Percentiles rank a stretch among this genome's conserved stretches.
These are phyloP conservation scores for Gremmenia infestans DNA, from an alignment of 2,329 filamentous ascomycete species.

Conservation along the genomic window DNA sequence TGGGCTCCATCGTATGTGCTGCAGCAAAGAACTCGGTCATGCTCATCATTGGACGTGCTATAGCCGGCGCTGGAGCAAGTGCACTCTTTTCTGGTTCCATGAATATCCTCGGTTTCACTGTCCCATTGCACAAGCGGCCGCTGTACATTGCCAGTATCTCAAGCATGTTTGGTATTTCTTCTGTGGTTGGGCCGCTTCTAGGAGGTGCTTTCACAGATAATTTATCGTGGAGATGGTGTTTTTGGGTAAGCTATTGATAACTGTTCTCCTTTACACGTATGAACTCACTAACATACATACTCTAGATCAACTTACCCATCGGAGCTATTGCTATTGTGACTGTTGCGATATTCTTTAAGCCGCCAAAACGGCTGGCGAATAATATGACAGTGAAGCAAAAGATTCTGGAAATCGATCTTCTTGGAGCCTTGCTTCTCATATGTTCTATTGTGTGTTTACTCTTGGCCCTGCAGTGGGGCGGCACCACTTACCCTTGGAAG, in stretches of 20 bases:
- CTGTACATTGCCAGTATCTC: conserved; percentile 31
- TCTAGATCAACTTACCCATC: conserved; percentile 39
- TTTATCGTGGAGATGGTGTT: conserved; percentile 37
- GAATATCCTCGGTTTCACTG: conserved; percentile 37
- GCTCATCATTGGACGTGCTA: conserved; percentile 34
- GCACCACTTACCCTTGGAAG: conserved; percentile 40
- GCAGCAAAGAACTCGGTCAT: conserved; percentile 32
- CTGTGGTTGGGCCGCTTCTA: conserved; percentile 33
- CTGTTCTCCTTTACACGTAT: conserved; percentile 22
- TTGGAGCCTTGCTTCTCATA: conserved; percentile 44
- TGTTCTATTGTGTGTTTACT: conserved; percentile 40
- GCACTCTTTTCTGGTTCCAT: conserved; percentile 33
- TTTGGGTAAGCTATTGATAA: conserved; percentile 33
- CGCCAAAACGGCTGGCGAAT: conserved; percentile 31
- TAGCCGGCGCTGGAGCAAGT: conserved; percentile 32
- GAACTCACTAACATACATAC: not conserved
- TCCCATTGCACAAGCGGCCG: conserved; percentile 27
- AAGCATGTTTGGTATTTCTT: conserved; percentile 32
- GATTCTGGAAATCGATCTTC: conserved; percentile 43
- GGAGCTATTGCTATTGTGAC: conserved; percentile 36
- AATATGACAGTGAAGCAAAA: conserved; percentile 32
- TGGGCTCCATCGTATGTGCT: conserved; percentile 34
- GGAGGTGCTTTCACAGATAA: conserved; percentile 36
- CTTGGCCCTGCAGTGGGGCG: conserved; percentile 45
- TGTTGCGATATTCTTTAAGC: conserved; percentile 40